phyloP scores from a whole-genome alignment of 1,284 basidiomycete genomes.

The Schizophyllum amplum region DNA sequence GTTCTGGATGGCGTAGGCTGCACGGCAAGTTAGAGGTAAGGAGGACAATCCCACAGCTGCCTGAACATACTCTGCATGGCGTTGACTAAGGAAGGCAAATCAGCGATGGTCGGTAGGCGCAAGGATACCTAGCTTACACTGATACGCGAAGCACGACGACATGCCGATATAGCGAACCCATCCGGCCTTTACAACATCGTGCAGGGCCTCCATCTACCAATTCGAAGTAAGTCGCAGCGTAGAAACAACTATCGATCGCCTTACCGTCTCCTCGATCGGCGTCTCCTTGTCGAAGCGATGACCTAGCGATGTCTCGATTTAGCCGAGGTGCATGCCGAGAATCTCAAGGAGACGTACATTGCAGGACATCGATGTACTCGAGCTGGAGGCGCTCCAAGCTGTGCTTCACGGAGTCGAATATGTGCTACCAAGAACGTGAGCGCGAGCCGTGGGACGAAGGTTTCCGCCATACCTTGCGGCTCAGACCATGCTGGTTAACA shows the following conservation, averaged over 20 bases:
- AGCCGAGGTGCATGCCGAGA: no score
- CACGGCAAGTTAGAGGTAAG: not conserved
- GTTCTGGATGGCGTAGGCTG: conserved; percentile 41
- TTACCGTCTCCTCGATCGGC: conserved; percentile 48
- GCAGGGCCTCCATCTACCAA: conserved; percentile 24
- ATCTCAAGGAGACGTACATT: no score
- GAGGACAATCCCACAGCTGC: no score
- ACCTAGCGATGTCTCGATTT: no score
- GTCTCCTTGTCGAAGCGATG: conserved; percentile 40
- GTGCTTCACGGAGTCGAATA: conserved; percentile 44
- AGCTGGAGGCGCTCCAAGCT: conserved; percentile 38
- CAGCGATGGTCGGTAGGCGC: not conserved
- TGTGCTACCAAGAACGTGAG: conserved; percentile 22
- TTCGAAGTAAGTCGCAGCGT: not conserved
- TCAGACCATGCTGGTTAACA: conserved; percentile 30
- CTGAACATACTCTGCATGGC: conserved; percentile 37
- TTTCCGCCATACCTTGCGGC: conserved; percentile 25
- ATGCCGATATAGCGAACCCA: conserved; percentile 30
- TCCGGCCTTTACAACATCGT: conserved; percentile 27
- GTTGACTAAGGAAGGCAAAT: conserved; percentile 24
- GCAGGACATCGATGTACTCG: conserved; percentile 44
- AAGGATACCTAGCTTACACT: conserved; percentile 45
- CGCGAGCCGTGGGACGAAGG: not conserved
- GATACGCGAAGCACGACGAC: conserved; percentile 34
- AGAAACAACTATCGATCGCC: no score